phyloP scores from a whole-genome alignment of 768 basidiomycete genomes.

The Gymnopilus junonius region DNA sequence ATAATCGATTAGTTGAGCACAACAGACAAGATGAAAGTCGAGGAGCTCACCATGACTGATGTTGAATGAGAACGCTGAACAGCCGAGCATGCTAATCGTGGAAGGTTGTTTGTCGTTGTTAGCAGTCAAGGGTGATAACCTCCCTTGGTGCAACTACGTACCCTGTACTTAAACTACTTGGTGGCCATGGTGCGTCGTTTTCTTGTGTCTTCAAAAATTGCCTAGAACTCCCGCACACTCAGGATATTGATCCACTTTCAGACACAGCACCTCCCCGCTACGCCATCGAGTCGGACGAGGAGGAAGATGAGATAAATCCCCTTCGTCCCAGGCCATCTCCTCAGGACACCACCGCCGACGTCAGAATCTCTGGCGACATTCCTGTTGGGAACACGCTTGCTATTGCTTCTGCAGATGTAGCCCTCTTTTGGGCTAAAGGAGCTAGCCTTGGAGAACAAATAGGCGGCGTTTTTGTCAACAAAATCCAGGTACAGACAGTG shows the following conservation, averaged over 20 bases:
- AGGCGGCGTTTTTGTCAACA: slow-evolving; percentile 49
- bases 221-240: not conserved
- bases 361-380: slow-evolving; percentile 45
- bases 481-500: slow-evolving; percentile 44
- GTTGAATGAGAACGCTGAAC: slow-evolving; percentile 13
- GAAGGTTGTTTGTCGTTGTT: slow-evolving; percentile 5
- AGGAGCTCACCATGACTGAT: slow-evolving; percentile 34
- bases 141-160: not conserved
- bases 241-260: slow-evolving; percentile 60
- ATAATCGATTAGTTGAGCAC: not conserved
- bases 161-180: not conserved
- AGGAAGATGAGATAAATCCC: slow-evolving; percentile 62
- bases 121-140: not conserved
- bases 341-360: slow-evolving; percentile 22
- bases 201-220: not conserved
- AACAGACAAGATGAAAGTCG: not conserved
- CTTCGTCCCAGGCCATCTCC: slow-evolving; percentile 23
- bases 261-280: slow-evolving; percentile 63
- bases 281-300: slow-evolving; percentile 71
- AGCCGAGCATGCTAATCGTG: slow-evolving; percentile 8
- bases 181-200: slow-evolving; percentile 8
- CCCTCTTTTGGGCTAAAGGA: slow-evolving; percentile 54
- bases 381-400: slow-evolving; percentile 36
- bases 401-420: slow-evolving; percentile 51
- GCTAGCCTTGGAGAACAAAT: slow-evolving; percentile 54